phyloP scores from a whole-genome alignment of 164 flowering plant species.

The Umbilicus rupestris region DNA sequence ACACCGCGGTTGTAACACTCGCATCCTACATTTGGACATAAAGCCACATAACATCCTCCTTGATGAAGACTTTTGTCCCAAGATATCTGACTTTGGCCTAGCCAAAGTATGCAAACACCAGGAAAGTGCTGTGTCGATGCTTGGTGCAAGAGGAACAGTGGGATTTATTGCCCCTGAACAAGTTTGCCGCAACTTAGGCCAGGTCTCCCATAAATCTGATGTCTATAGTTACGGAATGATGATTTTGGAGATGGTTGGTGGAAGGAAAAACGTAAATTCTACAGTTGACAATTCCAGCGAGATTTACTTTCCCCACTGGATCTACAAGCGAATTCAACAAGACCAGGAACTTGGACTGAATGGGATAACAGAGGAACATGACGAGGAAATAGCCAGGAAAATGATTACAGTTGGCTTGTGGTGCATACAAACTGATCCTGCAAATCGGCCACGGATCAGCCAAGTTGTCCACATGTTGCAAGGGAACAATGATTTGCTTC shows the following conservation, averaged over 20 bases:
- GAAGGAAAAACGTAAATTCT: slow-evolving; percentile 3
- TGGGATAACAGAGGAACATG: not conserved
- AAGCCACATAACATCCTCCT: slow-evolving; percentile 1
- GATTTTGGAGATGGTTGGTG: slow-evolving; percentile 10
- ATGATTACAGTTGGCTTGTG: slow-evolving; percentile 7
- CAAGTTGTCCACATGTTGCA: not conserved
- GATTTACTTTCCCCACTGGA: slow-evolving; percentile 9
- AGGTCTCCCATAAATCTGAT: slow-evolving; percentile 1
- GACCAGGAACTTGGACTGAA: not conserved
- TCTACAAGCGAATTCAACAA: not conserved
- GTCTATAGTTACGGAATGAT: slow-evolving; percentile 2
- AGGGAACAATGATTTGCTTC: slow-evolving; percentile 1
- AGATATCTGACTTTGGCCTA: slow-evolving; percentile 10
- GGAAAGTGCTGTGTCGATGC: not conserved
- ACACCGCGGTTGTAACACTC: slow-evolving; percentile 10
- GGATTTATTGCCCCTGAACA: slow-evolving; percentile 1
- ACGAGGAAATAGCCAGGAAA: not conserved
- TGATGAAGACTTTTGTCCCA: not conserved
- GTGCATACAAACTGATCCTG: slow-evolving; percentile 2
- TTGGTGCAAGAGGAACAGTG: not conserved
- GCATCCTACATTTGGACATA: slow-evolving; percentile 7
- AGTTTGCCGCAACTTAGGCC: slow-evolving; percentile 2
- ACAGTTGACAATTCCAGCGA: not conserved
- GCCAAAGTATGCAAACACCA: not conserved
- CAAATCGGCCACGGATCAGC: slow-evolving; percentile 7